Conservation (phyloP, 2,329 filamentous ascomycete genomes). For the Ambrosiella xylebori region DNA sequence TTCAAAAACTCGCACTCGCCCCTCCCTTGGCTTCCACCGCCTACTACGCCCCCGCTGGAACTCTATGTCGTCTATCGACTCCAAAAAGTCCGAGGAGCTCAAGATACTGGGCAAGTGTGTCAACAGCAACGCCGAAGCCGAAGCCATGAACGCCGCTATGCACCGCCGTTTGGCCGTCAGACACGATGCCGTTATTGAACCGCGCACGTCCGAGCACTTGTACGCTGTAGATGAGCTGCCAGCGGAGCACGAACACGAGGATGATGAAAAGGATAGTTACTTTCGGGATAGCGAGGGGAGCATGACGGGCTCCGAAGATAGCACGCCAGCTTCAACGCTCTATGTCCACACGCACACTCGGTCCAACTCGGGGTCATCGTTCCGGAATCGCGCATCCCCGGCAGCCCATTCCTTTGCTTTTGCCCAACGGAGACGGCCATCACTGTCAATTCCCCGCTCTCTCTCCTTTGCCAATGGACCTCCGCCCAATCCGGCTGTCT, state of each 20-base stretch:
- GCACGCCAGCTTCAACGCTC: background rate
- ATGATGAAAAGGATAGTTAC: background rate
- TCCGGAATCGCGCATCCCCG: background rate
- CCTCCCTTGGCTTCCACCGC: conserved; percentile 1
- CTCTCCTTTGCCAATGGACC: conserved; percentile 11
- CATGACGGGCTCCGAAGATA: background rate
- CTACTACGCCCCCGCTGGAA: conserved; percentile 7
- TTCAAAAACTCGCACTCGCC: background rate
- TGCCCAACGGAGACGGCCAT: conserved; percentile 7
- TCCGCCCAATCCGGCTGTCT: background rate
- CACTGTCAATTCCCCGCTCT: conserved; percentile 9
- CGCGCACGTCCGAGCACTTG: conserved; percentile 6
- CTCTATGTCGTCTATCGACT: conserved; percentile 7
- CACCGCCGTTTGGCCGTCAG: background rate
- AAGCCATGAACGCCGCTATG: conserved; percentile 2
- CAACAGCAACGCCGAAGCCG: conserved; percentile 9
- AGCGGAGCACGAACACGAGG: background rate
- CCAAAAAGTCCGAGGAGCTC: conserved; percentile 5
- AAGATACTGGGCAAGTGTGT: conserved; percentile 8
- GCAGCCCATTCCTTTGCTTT: conserved; percentile 12
- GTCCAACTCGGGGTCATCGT: background rate
- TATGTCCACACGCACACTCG: background rate
- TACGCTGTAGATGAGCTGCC: conserved; percentile 9
- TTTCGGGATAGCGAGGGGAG: background rate
- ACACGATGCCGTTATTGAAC: background rate